Evolutionary conservation across 768 basidiomycete genomes (phyloP).

Genomic region (Podaxis mareebaensis): DNA sequence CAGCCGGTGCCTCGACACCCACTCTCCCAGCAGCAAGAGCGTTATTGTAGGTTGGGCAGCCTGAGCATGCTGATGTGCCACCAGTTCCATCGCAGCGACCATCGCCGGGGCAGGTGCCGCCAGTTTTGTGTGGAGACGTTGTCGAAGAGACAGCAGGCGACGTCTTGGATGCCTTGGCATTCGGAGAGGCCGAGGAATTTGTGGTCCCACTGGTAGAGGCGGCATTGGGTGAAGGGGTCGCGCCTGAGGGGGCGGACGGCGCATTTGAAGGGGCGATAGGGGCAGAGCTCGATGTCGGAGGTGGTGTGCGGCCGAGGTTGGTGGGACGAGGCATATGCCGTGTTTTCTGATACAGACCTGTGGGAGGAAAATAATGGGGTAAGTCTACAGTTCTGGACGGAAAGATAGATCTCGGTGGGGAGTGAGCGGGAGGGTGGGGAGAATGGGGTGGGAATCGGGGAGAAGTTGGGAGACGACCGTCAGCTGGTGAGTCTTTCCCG

Average conservation of each 20-base stretch:
- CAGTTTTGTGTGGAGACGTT: constrained; percentile 22
- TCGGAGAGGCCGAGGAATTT: constrained; percentile 15
- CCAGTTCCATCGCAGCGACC: constrained; percentile 98
- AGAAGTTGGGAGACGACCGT: constrained; percentile 12
- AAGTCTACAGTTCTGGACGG: constrained; percentile 29
- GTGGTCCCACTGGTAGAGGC: background rate
- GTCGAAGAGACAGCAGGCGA: constrained; percentile 19
- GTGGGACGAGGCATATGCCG: constrained; percentile 74
- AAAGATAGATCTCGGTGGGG: constrained; percentile 19
- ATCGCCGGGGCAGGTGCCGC: constrained; percentile 96
- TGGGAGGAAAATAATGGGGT: constrained; percentile 23
- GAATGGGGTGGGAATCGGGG: constrained; percentile 19
- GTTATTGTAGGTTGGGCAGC: constrained; percentile 98
- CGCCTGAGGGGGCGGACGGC: constrained; percentile 12
- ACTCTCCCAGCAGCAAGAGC: constrained; percentile 50
- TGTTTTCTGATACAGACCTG: constrained; percentile 87
- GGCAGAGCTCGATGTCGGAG: constrained; percentile 19
- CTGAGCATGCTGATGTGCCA: constrained; percentile 88
- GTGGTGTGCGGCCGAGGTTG: constrained; percentile 47
- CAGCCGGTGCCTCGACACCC: constrained; percentile 21
- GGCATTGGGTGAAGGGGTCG: constrained; percentile 13
- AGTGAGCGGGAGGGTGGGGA: constrained; percentile 15
- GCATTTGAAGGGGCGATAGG: constrained; percentile 5
- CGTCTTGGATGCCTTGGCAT: constrained; percentile 7
- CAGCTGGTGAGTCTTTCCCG: constrained; percentile 11